Evolutionary conservation across 352 stramenopile genomes (phyloP).

Genomic region (Pythium oligandrum): DNA sequence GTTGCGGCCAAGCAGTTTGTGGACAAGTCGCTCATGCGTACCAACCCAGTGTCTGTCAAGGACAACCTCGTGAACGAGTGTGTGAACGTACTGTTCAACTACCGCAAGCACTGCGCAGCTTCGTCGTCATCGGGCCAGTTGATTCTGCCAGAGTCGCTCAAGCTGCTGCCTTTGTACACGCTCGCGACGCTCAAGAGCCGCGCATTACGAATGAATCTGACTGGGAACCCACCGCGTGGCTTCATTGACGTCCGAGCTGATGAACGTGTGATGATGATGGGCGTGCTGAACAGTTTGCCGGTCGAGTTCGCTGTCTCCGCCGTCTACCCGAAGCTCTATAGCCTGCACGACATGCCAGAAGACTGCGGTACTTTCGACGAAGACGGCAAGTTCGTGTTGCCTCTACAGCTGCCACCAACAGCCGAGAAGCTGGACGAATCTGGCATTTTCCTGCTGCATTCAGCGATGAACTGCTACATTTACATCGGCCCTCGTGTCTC

Average conservation of each 20-base stretch:
- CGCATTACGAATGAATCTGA: constrained; percentile 80
- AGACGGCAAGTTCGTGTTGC: constrained; percentile 70
- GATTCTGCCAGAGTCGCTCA: constrained; percentile 89
- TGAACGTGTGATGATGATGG: constrained; percentile 86
- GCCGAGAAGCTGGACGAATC: constrained; percentile 84
- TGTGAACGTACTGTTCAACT: constrained; percentile 86
- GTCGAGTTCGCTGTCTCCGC: constrained; percentile 82
- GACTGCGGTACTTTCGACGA: constrained; percentile 77
- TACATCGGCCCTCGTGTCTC: constrained; percentile 78
- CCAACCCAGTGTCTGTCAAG: constrained; percentile 69
- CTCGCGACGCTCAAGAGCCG: constrained; percentile 84
- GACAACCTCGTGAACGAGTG: constrained; percentile 82
- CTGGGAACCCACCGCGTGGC: constrained; percentile 66
- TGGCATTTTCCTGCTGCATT: constrained; percentile 86
- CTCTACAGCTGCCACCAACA: constrained; percentile 68
- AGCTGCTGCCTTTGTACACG: constrained; percentile 88
- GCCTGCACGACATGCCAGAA: constrained; percentile 78
- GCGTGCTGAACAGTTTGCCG: constrained; percentile 67
- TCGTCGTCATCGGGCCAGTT: constrained; percentile 88
- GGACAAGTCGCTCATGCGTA: constrained; percentile 76
- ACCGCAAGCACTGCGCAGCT: constrained; percentile 89
- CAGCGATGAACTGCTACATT: constrained; percentile 82
- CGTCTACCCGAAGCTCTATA: constrained; percentile 87
- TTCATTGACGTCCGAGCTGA: constrained; percentile 85
- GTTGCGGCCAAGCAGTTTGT: constrained; percentile 73